These are phyloP conservation scores for Leptographium radiaticola DNA, from an alignment of 2,329 filamentous ascomycete species.

Conservation along the genomic window DNA sequence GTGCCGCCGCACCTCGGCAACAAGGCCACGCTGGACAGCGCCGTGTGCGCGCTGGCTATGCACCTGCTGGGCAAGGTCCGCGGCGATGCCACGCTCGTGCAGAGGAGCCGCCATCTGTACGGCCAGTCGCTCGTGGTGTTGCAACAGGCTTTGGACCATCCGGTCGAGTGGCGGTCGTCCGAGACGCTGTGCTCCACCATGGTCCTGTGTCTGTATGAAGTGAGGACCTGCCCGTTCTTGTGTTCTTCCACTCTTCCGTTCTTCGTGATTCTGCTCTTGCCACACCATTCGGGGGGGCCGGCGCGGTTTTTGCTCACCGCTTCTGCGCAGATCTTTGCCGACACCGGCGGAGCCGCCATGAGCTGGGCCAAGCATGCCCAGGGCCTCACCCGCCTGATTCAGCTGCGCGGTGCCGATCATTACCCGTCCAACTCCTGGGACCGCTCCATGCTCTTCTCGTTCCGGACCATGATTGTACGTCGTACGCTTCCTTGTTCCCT, in stretches of 20 bases:
- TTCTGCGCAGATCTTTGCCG: constrained; percentile 24
- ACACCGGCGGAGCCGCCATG: constrained; percentile 19
- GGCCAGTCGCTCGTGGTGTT: constrained; percentile 22
- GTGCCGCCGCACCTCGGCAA: constrained; percentile 20
- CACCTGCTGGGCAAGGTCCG: constrained; percentile 25
- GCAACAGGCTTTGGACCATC: constrained; percentile 23
- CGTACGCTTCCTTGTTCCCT: not conserved
- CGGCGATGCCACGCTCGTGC: constrained; percentile 17
- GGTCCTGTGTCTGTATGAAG: constrained; percentile 26
- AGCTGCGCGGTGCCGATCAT: constrained; percentile 23
- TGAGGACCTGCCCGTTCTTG: constrained; percentile 11
- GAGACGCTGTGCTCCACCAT: constrained; percentile 29
- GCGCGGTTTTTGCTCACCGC: not conserved
- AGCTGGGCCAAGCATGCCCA: constrained; percentile 27
- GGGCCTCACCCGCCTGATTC: constrained; percentile 24
- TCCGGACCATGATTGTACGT: constrained; percentile 24
- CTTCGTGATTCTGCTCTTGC: no score
- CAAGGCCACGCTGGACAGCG: constrained; percentile 23
- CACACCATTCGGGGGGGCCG: no score
- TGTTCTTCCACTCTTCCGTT: no score
- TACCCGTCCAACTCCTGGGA: constrained; percentile 21
- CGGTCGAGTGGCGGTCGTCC: constrained; percentile 23
- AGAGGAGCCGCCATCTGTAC: constrained; percentile 24
- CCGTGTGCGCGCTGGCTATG: constrained; percentile 23
- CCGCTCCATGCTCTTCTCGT: constrained; percentile 24